Conservation (phyloP, 2,329 filamentous ascomycete genomes). For the Onygenales sp. region DNA sequence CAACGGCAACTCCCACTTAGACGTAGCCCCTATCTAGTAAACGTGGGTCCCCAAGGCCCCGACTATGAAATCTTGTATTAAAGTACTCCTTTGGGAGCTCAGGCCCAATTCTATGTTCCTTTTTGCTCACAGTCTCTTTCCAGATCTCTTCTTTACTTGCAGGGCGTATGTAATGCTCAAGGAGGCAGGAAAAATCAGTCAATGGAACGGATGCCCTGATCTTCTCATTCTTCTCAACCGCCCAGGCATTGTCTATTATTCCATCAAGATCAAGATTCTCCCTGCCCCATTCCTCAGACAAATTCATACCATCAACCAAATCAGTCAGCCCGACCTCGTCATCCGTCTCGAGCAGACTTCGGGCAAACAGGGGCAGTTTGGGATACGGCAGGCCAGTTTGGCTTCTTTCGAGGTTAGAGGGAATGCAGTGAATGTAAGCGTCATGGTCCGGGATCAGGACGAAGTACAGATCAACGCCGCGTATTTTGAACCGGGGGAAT, state of each 20-base stretch:
- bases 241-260: conserved; percentile 10
- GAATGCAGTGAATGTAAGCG: conserved; percentile 11
- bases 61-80: no score
- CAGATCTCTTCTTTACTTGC: no score
- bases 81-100: no score
- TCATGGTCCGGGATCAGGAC: neutral
- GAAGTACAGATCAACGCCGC: neutral
- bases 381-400: conserved; percentile 13
- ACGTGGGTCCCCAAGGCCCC: no score
- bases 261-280: conserved; percentile 13
- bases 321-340: conserved; percentile 11
- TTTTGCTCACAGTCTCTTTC: no score
- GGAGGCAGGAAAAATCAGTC: no score
- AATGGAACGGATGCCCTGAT: no score
- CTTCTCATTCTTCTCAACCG: neutral
- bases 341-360: conserved; percentile 16
- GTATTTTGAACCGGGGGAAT: neutral
- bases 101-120: no score
- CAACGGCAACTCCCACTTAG: no score
- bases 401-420: conserved; percentile 13
- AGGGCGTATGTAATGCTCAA: no score
- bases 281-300: conserved; percentile 14
- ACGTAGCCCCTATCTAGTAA: no score
- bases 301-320: conserved; percentile 17
- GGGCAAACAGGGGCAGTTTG: conserved; percentile 11